Conservation (phyloP, 495 filamentous ascomycete species). For the Elasticomyces elasticus region DNA sequence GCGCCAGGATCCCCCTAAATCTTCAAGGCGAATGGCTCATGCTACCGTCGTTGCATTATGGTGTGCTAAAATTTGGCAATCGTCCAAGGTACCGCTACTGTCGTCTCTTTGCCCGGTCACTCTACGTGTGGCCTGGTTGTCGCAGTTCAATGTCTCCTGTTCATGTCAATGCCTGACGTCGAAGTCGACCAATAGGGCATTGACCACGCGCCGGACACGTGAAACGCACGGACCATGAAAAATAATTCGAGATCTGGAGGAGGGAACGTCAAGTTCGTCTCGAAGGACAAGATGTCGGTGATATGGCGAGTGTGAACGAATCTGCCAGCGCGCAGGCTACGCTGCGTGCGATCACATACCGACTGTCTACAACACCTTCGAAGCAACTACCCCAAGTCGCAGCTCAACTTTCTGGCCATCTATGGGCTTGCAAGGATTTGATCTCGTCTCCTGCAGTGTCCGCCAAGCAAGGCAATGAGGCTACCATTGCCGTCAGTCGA, state of each 20-base stretch:
- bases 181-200: background rate
- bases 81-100: too few species aligned
- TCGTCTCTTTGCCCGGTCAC: too few species aligned
- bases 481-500: slow-evolving; percentile 58
- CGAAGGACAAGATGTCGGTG: background rate
- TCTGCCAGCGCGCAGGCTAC: background rate
- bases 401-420: slow-evolving; percentile 22
- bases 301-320: background rate
- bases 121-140: too few species aligned
- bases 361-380: slow-evolving; percentile 27
- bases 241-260: background rate
- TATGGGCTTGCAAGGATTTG: slow-evolving; percentile 28
- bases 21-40: background rate
- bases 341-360: slow-evolving; percentile 26
- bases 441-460: slow-evolving; percentile 22
- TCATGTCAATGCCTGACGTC: background rate
- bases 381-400: slow-evolving; percentile 27
- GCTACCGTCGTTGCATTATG: background rate
- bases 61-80: background rate
- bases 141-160: too few species aligned
- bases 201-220: background rate
- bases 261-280: background rate
- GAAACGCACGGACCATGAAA: background rate
- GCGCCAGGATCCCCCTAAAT: background rate
- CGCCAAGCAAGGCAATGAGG: slow-evolving; percentile 41